Evolutionary conservation across 768 basidiomycete species (phyloP).

Genomic region (Naematelia encephala): DNA sequence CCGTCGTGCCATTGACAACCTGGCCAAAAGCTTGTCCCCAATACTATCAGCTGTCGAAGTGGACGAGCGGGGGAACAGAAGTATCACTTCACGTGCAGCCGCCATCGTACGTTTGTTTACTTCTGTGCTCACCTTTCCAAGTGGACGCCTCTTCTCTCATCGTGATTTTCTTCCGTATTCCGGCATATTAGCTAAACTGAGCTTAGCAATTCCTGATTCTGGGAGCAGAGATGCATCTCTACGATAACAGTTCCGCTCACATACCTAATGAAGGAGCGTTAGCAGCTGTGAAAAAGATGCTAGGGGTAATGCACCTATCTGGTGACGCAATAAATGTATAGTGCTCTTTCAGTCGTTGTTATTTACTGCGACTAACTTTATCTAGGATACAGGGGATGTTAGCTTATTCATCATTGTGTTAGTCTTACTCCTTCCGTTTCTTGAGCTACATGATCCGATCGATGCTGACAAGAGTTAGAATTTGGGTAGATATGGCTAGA

Average conservation of each 20-base stretch:
- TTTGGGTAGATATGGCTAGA: conserved; percentile 12
- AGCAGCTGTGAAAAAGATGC: conserved; percentile 9
- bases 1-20: neutral
- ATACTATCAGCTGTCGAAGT: neutral
- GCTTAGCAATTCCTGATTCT: conserved; percentile 22
- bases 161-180: neutral
- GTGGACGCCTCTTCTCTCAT: neutral
- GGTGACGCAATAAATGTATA: conserved; percentile 12
- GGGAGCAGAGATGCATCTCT: conserved; percentile 22
- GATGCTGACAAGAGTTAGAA: conserved; percentile 6
- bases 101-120: neutral
- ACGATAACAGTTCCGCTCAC: conserved; percentile 1
- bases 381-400: conserved; percentile 21
- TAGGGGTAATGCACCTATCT: conserved; percentile 15
- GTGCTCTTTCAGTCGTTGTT: neutral
- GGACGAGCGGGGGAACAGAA: neutral
- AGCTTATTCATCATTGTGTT: conserved; percentile 19
- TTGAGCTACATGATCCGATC: neutral
- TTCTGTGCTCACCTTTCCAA: neutral
- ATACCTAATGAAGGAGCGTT: conserved; percentile 8
- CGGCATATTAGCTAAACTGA: neutral
- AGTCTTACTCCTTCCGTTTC: neutral
- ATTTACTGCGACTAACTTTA: neutral
- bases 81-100: neutral
- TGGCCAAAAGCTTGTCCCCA: neutral